A percentile compares a stretch with the other conserved stretches of the same genome.
Evolutionary conservation across 148 eudicot species (phyloP).

Genomic region (Nepenthes gracilis): DNA sequence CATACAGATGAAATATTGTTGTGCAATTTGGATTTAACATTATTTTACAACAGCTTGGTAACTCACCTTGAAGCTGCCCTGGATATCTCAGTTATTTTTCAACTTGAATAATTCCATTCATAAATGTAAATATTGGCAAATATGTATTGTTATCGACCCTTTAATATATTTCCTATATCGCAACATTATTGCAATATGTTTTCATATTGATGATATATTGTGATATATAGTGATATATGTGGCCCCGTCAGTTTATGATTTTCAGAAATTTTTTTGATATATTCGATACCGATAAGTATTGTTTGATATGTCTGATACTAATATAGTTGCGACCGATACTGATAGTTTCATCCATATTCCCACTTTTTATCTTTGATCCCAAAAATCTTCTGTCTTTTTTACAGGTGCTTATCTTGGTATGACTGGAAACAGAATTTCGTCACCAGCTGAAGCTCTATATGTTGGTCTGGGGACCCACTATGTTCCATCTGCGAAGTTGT

Average conservation of each 20-base stretch:
- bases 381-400: conserved; percentile 4
- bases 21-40: too few species aligned
- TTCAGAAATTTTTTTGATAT: too few species aligned
- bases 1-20: too few species aligned
- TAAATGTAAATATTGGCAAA: too few species aligned
- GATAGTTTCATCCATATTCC: background rate
- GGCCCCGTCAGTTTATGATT: background rate
- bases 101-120: too few species aligned
- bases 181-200: background rate
- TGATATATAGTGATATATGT: too few species aligned
- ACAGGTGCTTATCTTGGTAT: conserved; percentile 95
- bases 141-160: background rate
- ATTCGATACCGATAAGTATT: too few species aligned
- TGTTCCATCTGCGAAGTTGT: conserved; percentile 68
- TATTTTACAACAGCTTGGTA: too few species aligned
- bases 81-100: too few species aligned
- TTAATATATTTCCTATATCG: background rate
- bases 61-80: too few species aligned
- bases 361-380: background rate
- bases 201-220: background rate
- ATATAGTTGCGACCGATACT: too few species aligned
- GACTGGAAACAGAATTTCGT: conserved; percentile 82
- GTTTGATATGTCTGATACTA: too few species aligned
- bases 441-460: conserved; percentile 85
- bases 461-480: conserved; percentile 87